Evolutionary conservation across 1,284 basidiomycete genomes (phyloP).

Genomic region (Schizophyllum amplum): DNA sequence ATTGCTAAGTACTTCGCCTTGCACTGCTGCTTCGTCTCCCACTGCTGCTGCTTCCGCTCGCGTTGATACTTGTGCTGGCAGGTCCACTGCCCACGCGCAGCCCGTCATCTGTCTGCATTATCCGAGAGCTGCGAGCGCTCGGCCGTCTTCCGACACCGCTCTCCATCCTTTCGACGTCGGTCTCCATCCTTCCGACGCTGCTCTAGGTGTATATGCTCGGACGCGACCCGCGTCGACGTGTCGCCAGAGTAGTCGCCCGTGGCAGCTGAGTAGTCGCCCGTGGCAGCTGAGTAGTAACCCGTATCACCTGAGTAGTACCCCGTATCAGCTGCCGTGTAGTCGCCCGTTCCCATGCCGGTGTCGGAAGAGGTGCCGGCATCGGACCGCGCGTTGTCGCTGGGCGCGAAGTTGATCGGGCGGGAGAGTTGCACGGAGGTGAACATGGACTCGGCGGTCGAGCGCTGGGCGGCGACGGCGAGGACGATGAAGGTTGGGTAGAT

Average conservation of each 20-base stretch:
- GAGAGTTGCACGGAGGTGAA: background rate
- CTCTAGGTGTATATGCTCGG: background rate
- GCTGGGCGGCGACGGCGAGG: conserved; percentile 6
- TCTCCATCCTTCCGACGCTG: background rate
- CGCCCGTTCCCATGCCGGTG: background rate
- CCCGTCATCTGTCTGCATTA: too few species aligned
- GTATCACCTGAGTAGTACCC: background rate
- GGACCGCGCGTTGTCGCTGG: background rate
- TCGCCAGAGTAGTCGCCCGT: background rate
- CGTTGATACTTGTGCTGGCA: too few species aligned
- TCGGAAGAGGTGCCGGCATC: background rate
- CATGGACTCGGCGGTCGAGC: background rate
- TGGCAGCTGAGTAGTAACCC: background rate
- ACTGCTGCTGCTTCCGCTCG: too few species aligned
- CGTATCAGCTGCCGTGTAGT: background rate
- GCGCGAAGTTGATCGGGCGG: background rate
- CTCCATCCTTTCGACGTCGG: too few species aligned
- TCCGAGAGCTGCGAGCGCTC: too few species aligned
- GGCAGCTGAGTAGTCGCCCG: too few species aligned
- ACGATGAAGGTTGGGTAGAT: conserved; percentile 12
- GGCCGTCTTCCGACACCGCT: too few species aligned
- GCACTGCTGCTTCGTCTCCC: too few species aligned
- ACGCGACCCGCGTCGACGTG: background rate
- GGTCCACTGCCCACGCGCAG: too few species aligned
- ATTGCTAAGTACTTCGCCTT: too few species aligned